Evolutionary conservation across 2,329 filamentous ascomycete species (phyloP), one percentile per base, ranked within the genome.

Genomic region (Calonectria crousiana): DNA sequence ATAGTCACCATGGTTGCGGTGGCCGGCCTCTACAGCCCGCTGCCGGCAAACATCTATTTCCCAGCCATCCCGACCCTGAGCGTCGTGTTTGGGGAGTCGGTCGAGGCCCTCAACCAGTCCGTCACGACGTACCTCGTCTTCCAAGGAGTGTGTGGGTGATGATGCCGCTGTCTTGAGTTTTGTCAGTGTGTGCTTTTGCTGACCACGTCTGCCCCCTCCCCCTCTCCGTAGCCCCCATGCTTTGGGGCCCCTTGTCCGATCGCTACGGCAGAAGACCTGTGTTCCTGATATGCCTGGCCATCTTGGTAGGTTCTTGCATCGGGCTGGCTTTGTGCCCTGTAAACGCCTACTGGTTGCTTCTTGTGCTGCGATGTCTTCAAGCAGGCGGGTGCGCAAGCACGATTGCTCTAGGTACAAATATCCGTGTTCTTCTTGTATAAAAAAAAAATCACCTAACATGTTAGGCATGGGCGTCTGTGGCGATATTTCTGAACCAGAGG

Each of bases 1-100:
- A 66, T 76, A 20, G 70, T 73, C 16, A 53, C 32, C 34, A 75
- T 76, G 51, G 75, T 76, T 6, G 69, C 72, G 18, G 51, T 76
- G 14, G 72, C 74, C 23, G 74, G 74, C 10, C 69, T 76, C 8
- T 65, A 69, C 62, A 83, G 83, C 30, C 82, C 82, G 20, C 66
- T 84, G 36, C 83, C 83, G 0, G 82, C 83, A 32, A 84, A 83
- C 74, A 84, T 84, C 30, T 84, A 84, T 60, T 82, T 84, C 34
- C 83, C 82, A 1, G 82, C 82, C 4, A 80, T 84, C 4, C 82
- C 82, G 0, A 78, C 77, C 6, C 68, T 84, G 10, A 72, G 81
- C 4, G 52, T 65, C 0, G 82, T 77, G n/a, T 84, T 84, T 51
- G 62, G 78, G 6, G 67, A 76, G 62, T 82, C 82, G 0, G 78